Conservation (phyloP, 139 green algal species). For the Pleodorina starrii region DNA sequence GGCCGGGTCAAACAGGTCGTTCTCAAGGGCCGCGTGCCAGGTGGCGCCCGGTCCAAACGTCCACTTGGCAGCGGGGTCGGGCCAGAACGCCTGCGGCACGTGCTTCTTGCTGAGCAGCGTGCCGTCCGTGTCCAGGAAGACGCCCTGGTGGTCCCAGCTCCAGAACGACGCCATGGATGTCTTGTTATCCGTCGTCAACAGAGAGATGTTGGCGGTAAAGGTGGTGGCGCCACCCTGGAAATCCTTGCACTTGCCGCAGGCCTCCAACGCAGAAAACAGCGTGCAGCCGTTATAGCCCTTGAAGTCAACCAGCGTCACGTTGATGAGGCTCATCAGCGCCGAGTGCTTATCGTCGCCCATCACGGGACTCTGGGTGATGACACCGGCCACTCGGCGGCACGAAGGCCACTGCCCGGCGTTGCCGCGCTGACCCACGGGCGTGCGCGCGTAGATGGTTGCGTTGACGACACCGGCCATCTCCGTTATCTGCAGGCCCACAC, state of each 20-base stretch:
- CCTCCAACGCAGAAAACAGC: constrained; percentile 62
- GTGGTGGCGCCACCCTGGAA: constrained; percentile 67
- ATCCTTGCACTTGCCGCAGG: constrained; percentile 58
- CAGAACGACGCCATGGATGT: constrained; percentile 34
- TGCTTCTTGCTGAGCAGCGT: constrained; percentile 57
- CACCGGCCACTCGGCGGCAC: constrained; percentile 50
- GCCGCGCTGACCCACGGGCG: constrained; percentile 39
- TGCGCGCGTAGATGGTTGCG: constrained; percentile 58
- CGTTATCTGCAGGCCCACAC: not conserved
- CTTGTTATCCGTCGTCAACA: constrained; percentile 31
- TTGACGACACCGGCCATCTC: constrained; percentile 63
- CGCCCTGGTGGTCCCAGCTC: constrained; percentile 60
- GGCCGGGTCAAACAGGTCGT: constrained; percentile 27
- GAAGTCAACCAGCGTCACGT: constrained; percentile 69
- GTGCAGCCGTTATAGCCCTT: constrained; percentile 29
- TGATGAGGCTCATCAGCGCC: constrained; percentile 58
- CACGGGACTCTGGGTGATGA: constrained; percentile 62
- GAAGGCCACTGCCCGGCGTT: constrained; percentile 56
- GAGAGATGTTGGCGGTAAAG: constrained; percentile 50
- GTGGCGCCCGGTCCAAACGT: not conserved
- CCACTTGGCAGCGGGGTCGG: not conserved
- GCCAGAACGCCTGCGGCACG: not conserved
- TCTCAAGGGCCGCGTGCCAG: constrained; percentile 31
- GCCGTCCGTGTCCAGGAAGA: constrained; percentile 70
- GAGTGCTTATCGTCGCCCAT: constrained; percentile 43